Percentiles rank a stretch among this genome's conserved stretches.
Conservation (phyloP, 345 rosid species). For the Moricandia arvensis region DNA sequence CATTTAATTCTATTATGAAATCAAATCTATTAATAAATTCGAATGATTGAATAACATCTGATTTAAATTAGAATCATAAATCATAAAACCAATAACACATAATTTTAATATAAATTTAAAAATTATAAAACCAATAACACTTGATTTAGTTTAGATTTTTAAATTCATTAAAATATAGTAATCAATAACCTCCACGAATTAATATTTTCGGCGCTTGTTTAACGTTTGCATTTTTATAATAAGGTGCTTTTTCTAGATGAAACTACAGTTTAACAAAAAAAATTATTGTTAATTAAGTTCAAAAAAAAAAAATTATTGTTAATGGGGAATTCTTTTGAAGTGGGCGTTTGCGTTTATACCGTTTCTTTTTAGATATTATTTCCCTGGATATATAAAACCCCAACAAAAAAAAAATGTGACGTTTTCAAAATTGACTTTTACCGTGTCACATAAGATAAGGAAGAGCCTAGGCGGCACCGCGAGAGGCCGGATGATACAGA, state of each 20-base stretch:
- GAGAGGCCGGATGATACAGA: conserved; percentile 61
- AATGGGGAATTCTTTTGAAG: neutral
- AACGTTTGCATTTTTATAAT: neutral
- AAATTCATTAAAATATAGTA: too few species aligned
- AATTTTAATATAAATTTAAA: too few species aligned
- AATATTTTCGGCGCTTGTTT: neutral
- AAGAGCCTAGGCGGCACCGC: conserved; percentile 58
- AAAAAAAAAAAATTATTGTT: too few species aligned
- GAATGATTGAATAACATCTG: too few species aligned
- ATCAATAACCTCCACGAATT: too few species aligned
- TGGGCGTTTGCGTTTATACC: neutral
- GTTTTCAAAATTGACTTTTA: conserved; percentile 18
- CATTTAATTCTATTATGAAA: too few species aligned
- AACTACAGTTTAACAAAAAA: neutral
- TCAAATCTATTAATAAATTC: too few species aligned
- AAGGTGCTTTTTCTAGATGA: neutral
- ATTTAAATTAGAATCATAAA: too few species aligned
- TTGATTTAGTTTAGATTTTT: too few species aligned
- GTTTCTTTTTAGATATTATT: neutral
- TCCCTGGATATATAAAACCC: neutral
- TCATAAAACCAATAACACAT: too few species aligned
- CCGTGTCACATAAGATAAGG: conserved; percentile 61
- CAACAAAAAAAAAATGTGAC: neutral
- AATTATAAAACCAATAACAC: too few species aligned
- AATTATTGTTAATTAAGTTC: too few species aligned